Evolutionary conservation across 805 yeast species (phyloP).

Genomic region (Sugiyamaella valdiviana): DNA sequence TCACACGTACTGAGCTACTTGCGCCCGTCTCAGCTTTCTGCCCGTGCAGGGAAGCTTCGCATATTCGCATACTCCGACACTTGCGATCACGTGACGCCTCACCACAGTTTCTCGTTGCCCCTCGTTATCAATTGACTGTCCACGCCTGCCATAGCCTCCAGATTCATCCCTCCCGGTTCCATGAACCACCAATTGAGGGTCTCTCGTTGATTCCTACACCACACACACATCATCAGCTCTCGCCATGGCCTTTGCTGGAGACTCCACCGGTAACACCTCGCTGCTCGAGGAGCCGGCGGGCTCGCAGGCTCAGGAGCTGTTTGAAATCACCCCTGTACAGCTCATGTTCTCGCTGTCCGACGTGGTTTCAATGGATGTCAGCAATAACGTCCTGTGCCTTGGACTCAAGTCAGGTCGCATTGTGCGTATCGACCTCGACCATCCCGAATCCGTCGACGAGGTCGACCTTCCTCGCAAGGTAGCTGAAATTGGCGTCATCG

Average conservation of each 20-base stretch:
- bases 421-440: constrained; percentile 59
- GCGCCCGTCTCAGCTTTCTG: no score
- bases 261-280: background rate
- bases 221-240: no score
- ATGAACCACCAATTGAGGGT: no score
- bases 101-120: no score
- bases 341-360: constrained; percentile 44
- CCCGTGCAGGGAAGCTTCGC: no score
- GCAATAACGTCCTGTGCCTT: constrained; percentile 49
- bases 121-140: no score
- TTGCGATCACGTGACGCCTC: no score
- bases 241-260: background rate
- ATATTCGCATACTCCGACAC: no score
- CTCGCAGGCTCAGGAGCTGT: background rate
- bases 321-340: constrained; percentile 40
- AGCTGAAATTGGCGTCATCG: constrained; percentile 28
- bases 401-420: constrained; percentile 48
- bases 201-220: no score
- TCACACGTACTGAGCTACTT: no score
- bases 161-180: no score
- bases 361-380: constrained; percentile 48
- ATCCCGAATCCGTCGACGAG: constrained; percentile 53
- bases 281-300: background rate
- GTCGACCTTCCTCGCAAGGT: constrained; percentile 29
- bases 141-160: no score